Evolutionary conservation across 75 land plant genomes (phyloP), one percentile per base, ranked within the genome.

Genomic region (Sequoia sempervirens): DNA sequence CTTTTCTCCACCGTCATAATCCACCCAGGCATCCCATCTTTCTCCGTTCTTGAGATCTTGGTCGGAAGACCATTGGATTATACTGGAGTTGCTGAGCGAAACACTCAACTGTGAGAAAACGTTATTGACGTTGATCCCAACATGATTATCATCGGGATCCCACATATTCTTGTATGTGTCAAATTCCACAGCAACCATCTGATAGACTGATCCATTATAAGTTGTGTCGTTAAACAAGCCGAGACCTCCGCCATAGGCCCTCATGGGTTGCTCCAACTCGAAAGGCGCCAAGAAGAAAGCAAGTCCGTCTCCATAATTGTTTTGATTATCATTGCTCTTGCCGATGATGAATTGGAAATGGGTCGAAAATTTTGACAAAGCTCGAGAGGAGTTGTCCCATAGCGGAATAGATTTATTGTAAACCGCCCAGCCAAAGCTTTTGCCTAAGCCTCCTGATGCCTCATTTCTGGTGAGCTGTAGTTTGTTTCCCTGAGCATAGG

Each of bases 71-170:
- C 0, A 1, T 1, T 40, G 36, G 36, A 34, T 34, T 34, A 34
- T 34, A 34, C 36, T 43, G 46, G 46, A 0, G 5, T 43, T 43
- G 5, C 46, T 43, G 46, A 43, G 1, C 41, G 41, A 40, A 40
- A 40, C 41, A 40, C 41, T 40, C 4, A 40, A 40, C 41, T 40
- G 1, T 40, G 41, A 40, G 41, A 40, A 40, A 40, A 40, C 41
- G 1, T 40, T 3, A 40, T 40, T 40, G 41, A 40, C 4, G 41
- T 3, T 88, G 75, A 93, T 91, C 4, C 93, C 91, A 2, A 91
- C 80, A 64, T 91, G 94, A 20, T 85, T 69, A 79, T 53, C 46
- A 79, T 81, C 84, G 1, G 88, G 89, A 79, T 93, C 93, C 64
- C 50, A 85, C 1, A 0, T 20, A 85, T 91, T 90, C 61, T 61